phyloP scores from a whole-genome alignment of 2,329 filamentous ascomycete species.

The Paraphaeosphaeria minitans region DNA sequence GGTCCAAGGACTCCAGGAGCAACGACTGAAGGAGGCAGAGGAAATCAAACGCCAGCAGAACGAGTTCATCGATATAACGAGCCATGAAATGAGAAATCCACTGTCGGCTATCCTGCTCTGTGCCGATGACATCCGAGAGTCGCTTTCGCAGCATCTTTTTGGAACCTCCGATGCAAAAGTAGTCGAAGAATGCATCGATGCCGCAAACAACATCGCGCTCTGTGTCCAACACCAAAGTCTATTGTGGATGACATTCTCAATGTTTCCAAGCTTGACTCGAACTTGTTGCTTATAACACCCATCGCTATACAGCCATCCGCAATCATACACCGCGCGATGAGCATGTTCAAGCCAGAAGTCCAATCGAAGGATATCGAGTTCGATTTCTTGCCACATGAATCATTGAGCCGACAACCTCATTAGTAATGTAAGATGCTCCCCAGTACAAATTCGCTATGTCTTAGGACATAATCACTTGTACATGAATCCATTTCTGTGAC shows the following conservation, averaged over 20 bases:
- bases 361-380: slow-evolving; percentile 37
- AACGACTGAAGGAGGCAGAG: slow-evolving; percentile 34
- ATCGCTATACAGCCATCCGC: slow-evolving; percentile 45
- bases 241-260: slow-evolving; percentile 45
- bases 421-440: too few relatives aligned
- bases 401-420: slow-evolving; percentile 39
- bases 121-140: slow-evolving; percentile 39
- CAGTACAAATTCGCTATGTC: slow-evolving; percentile 48
- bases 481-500: too few relatives aligned
- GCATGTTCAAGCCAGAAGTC: slow-evolving; percentile 47
- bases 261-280: slow-evolving; percentile 40
- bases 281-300: slow-evolving; percentile 41
- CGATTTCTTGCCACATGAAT: slow-evolving; percentile 39
- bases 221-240: slow-evolving; percentile 42
- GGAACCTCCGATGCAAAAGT: slow-evolving; percentile 19
- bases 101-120: slow-evolving; percentile 41
- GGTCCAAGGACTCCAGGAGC: slow-evolving; percentile 42
- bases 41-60: slow-evolving; percentile 43
- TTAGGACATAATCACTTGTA: too few relatives aligned
- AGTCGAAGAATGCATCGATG: slow-evolving; percentile 34
- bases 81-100: slow-evolving; percentile 45
- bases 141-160: slow-evolving; percentile 28
- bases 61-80: slow-evolving; percentile 46
- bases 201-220: slow-evolving; percentile 49
- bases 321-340: slow-evolving; percentile 42